A percentile compares a stretch with the other conserved stretches of the same genome.
Evolutionary conservation across 176 grass and related monocot species (phyloP).

Genomic region (Elaeis guineensis): DNA sequence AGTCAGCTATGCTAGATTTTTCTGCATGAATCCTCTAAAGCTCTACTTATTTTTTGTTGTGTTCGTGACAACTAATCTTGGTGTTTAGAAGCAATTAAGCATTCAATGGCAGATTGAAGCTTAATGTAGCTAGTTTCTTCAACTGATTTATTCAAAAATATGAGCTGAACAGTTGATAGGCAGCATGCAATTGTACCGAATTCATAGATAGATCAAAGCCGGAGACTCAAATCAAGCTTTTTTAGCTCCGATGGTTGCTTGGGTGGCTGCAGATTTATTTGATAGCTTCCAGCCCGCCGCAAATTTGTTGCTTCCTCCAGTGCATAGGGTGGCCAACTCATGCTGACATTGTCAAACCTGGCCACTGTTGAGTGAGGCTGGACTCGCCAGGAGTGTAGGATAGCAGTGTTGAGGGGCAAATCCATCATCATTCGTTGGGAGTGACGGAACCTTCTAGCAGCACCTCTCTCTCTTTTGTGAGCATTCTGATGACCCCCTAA

Average conservation of each 20-base stretch:
- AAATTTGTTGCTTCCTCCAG: slow-evolving; percentile 1
- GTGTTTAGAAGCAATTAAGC: too few species aligned
- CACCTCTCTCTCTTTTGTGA: slow-evolving; percentile 19
- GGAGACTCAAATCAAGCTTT: slow-evolving; percentile 18
- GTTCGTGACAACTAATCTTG: too few species aligned
- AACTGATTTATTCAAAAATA: too few species aligned
- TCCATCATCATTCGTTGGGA: slow-evolving; percentile 11
- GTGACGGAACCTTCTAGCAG: slow-evolving; percentile 4
- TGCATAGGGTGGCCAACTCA: slow-evolving; percentile 1
- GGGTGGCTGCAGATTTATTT: slow-evolving; percentile 1
- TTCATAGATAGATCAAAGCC: slow-evolving; percentile 1
- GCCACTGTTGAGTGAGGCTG: background rate
- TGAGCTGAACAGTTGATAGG: too few species aligned
- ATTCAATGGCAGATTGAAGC: too few species aligned
- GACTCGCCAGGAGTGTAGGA: slow-evolving; percentile 1
- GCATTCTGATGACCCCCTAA: slow-evolving; percentile 21
- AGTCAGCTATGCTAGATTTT: too few species aligned
- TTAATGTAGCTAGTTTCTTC: background rate
- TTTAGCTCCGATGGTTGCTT: background rate
- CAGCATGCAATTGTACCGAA: too few species aligned
- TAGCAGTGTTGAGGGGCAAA: slow-evolving; percentile 1
- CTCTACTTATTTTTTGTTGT: too few species aligned
- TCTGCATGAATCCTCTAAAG: too few species aligned
- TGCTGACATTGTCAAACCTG: slow-evolving; percentile 1
- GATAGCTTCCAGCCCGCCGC: slow-evolving; percentile 15